Conservation (phyloP, 345 rosid species). For the Excoecaria cochinchinensis region DNA sequence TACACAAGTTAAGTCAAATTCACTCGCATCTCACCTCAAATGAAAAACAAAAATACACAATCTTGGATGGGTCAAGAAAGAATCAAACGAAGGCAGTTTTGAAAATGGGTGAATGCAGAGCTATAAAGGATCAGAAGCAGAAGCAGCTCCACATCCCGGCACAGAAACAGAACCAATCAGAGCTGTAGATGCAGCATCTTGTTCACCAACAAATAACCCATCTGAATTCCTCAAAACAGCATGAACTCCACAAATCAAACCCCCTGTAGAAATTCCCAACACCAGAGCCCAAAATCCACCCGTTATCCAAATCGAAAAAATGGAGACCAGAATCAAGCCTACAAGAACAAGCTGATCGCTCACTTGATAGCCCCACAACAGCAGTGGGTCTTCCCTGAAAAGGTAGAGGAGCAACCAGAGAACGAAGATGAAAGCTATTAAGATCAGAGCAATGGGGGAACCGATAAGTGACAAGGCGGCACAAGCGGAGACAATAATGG, state of each 20-base stretch:
- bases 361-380: conserved; percentile 31
- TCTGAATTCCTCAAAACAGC: conserved; percentile 33
- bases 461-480: conserved; percentile 34
- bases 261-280: conserved; percentile 29
- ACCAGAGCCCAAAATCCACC: conserved; percentile 27
- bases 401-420: conserved; percentile 46
- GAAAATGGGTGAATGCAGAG: not conserved
- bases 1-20: not conserved
- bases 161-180: conserved; percentile 26
- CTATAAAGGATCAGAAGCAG: not conserved
- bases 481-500: conserved; percentile 29
- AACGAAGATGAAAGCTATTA: conserved; percentile 17
- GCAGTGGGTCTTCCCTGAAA: conserved; percentile 41
- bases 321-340: conserved; percentile 30
- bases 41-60: not conserved
- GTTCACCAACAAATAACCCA: conserved; percentile 34
- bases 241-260: conserved; percentile 34
- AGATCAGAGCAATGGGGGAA: conserved; percentile 34
- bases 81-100: conserved; percentile 8
- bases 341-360: conserved; percentile 29
- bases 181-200: conserved; percentile 22
- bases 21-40: not conserved
- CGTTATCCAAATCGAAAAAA: conserved; percentile 36
- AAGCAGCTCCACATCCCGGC: conserved; percentile 12
- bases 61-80: not conserved